Evolutionary conservation across 1,284 basidiomycete genomes (phyloP).

Genomic region (Puccinia brachypodii): DNA sequence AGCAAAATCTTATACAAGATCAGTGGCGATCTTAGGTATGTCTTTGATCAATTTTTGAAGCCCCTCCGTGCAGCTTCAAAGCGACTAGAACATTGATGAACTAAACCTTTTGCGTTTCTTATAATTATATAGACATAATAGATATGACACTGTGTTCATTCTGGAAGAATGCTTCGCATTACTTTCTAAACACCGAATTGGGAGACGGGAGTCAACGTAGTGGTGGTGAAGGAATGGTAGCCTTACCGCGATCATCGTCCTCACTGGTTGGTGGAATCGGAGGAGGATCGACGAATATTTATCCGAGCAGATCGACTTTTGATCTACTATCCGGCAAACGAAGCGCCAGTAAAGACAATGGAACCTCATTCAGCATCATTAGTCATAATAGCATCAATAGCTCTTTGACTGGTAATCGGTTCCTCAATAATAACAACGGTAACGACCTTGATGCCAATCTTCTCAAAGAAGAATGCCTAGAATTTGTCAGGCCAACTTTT

Average conservation of each 20-base stretch:
- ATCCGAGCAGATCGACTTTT: neutral
- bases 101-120: neutral
- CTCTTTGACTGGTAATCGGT: neutral
- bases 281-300: neutral
- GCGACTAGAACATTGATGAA: neutral
- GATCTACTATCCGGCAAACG: neutral
- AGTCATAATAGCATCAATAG: neutral
- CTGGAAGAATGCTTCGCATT: constrained; percentile 44
- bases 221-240: neutral
- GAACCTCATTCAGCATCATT: neutral
- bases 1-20: constrained; percentile 34
- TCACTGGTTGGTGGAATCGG: constrained; percentile 15
- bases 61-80: neutral
- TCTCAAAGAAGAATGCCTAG: constrained; percentile 41
- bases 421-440: neutral
- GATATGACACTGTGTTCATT: constrained; percentile 42
- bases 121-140: constrained; percentile 27
- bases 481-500: constrained; percentile 29
- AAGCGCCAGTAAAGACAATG: constrained; percentile 3
- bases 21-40: constrained; percentile 26
- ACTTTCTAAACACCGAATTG: constrained; percentile 10
- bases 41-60: neutral
- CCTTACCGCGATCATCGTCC: constrained; percentile 13
- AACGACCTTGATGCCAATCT: constrained; percentile 7
- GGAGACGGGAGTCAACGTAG: neutral